Evolutionary conservation across 2,329 filamentous ascomycete species (phyloP), one percentile per base, ranked within the genome.

Genomic region (Claviceps paspali): DNA sequence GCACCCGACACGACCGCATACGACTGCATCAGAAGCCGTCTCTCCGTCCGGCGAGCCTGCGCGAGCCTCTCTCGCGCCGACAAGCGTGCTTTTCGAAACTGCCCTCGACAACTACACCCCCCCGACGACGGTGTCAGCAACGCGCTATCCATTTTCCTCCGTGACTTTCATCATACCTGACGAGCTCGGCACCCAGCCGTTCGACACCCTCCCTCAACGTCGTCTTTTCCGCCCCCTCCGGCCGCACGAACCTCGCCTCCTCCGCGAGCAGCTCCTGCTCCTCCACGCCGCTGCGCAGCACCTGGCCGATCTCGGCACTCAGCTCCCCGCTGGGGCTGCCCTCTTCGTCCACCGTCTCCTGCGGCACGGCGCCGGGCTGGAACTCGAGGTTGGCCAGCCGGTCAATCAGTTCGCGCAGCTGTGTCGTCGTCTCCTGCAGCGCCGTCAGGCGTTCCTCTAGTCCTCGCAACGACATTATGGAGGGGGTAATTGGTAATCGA

Each of bases 81-180:
- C 37, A 94, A 63, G 51, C 92, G 83, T 10, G 88, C 87, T 54
- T 76, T 80, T 46, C 87, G 79, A 57, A 92, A 95, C 23, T 76
- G 71, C 24, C 68, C 63, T 41, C 84, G 67, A 44, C 61, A 70
- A 41, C 65, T 74, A 29, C n/a, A 35, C n/a, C n/a, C n/a, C n/a
- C n/a, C n/a, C n/a, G n/a, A n/a, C n/a, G n/a, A n/a, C n/a, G n/a
- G n/a, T n/a, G n/a, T n/a, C n/a, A n/a, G n/a, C n/a, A n/a, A n/a
- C n/a, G n/a, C n/a, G n/a, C n/a, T n/a, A n/a, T n/a, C n/a, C n/a
- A n/a, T n/a, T n/a, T n/a, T n/a, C n/a, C n/a, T n/a, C n/a, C n/a
- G n/a, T n/a, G n/a, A n/a, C 4, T 26, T 4, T 26, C 24, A 26
- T 17, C 59, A 37, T 63, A 87, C 83, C 63, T 68, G 49, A 75